A percentile compares a stretch with the other conserved stretches of the same genome.
phyloP scores from a whole-genome alignment of 2,329 filamentous ascomycete genomes.

The Podosphaera xanthii region DNA sequence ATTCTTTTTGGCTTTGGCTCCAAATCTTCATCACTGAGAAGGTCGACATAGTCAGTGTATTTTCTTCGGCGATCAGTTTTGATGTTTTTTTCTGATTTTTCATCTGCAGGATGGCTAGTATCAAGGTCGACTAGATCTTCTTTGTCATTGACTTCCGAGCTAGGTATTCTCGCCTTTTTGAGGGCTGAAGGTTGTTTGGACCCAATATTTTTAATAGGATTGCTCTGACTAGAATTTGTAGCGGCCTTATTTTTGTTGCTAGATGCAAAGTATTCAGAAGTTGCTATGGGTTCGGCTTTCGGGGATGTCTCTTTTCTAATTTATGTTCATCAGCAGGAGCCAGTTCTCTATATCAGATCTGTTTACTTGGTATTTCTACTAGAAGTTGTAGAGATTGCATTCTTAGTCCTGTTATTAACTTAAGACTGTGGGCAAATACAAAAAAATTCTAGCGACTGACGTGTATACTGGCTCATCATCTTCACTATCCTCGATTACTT shows the following conservation, averaged over 20 bases:
- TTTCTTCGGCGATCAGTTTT: constrained; percentile 36
- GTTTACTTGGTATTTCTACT: background rate
- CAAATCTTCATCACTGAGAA: constrained; percentile 45
- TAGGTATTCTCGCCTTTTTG: background rate
- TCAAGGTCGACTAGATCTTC: background rate
- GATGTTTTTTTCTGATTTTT: constrained; percentile 49
- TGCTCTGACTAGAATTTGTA: background rate
- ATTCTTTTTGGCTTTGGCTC: constrained; percentile 32
- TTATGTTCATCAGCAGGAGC: background rate
- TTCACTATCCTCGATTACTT: constrained; percentile 60
- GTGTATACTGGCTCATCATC: constrained; percentile 39
- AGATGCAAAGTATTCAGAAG: constrained; percentile 17
- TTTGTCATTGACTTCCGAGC: background rate
- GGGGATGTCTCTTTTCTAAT: constrained; percentile 13
- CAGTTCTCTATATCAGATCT: background rate
- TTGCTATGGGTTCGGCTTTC: constrained; percentile 15
- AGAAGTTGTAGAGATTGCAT: background rate
- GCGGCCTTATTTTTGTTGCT: constrained; percentile 6
- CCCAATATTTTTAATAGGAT: background rate
- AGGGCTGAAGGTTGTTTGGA: background rate
- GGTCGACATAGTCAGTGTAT: constrained; percentile 51
- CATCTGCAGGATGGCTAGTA: constrained; percentile 41
- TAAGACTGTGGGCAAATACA: background rate
- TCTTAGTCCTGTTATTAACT: background rate
- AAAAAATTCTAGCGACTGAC: constrained; percentile 10